Base-by-base conservation (phyloP, 345 rosid genomes). In the Lenwebbia sp. region DNA sequence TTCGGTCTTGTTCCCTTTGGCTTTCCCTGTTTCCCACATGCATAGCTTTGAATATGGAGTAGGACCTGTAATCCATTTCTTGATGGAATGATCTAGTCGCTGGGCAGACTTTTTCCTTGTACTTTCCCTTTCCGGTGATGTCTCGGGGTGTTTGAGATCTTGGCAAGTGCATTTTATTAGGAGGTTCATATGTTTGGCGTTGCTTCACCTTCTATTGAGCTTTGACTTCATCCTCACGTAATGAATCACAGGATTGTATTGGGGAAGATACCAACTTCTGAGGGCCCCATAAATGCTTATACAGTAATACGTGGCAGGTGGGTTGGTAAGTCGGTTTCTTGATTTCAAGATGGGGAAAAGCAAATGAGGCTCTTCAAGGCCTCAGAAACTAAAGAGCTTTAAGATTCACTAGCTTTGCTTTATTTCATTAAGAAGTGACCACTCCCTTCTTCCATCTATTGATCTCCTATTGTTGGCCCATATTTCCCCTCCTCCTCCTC, bases 241-340 rank as follows among this genome's bases (percentile, higher is more conserved):
- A 91, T 92, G 90, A 90, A 92, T 94, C 96, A 93, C 98, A 96
- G 99, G 98, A 88, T 97, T 94, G 90, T 91, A 86, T 92, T 97
- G 99, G 99, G 98, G 94, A 94, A 93, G 96, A 94, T 97, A 90
- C 91, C 89, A 84, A 96, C 98, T 87, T 92, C 96, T 91, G 96
- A 91, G 91, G 98, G 99, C 92, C 94, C 90, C 87, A 96, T 92
- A 91, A 94, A 94, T 91, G 98, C 95, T 83, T 97, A 91, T 95
- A 95, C 98, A 87, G 89, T 90, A 91, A 93, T 97, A 74, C 92
- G 83, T 93, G 94, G 94, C 96, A 94, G 96, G 99, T 94, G 95
- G 95, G 99, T 96, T 90, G 96, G 96, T 97, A 93, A 93, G 94
- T 94, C 90, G 83, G 40, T 62, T 74, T 89, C 90, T 85, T 70